These are phyloP conservation scores for Serendipita vermifera DNA, from an alignment of 768 basidiomycete genomes.

Conservation along the genomic window DNA sequence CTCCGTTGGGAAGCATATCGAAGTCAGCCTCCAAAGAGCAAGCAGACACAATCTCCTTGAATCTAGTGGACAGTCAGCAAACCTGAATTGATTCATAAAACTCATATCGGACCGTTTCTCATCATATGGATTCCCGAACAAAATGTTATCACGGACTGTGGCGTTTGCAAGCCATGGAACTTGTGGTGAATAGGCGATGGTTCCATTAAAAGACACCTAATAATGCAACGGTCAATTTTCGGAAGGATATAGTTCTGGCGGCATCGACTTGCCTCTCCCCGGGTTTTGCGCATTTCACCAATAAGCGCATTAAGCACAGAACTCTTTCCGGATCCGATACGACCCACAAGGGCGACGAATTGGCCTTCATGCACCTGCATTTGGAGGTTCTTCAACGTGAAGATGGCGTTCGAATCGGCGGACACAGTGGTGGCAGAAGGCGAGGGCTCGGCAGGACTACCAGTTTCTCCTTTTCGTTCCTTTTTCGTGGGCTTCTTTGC, in stretches of 20 bases:
- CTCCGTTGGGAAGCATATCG: conserved; percentile 54
- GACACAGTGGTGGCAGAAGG: neutral
- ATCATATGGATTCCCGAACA: conserved; percentile 57
- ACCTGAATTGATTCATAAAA: neutral
- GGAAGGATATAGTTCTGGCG: neutral
- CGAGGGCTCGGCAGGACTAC: neutral
- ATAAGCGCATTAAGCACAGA: conserved; percentile 43
- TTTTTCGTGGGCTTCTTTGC: conserved; percentile 10
- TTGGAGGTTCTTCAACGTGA: conserved; percentile 36
- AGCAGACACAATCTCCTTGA: conserved; percentile 43
- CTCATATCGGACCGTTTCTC: conserved; percentile 32
- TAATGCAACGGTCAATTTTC: conserved; percentile 12
- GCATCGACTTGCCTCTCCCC: conserved; percentile 34
- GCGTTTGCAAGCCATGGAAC: conserved; percentile 54
- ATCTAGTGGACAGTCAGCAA: conserved; percentile 25
- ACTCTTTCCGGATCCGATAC: conserved; percentile 61
- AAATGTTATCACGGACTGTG: conserved; percentile 58
- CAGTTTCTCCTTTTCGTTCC: conserved; percentile 21
- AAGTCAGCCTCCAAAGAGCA: conserved; percentile 64
- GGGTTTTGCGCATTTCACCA: conserved; percentile 52
- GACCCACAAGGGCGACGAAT: conserved; percentile 61
- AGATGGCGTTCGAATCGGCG: conserved; percentile 26
- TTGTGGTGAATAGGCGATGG: conserved; percentile 47
- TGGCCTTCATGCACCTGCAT: conserved; percentile 39
- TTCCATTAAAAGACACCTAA: conserved; percentile 37